Conservation (phyloP, 2,329 filamentous ascomycete species). For the Aspergillus neoniger region DNA sequence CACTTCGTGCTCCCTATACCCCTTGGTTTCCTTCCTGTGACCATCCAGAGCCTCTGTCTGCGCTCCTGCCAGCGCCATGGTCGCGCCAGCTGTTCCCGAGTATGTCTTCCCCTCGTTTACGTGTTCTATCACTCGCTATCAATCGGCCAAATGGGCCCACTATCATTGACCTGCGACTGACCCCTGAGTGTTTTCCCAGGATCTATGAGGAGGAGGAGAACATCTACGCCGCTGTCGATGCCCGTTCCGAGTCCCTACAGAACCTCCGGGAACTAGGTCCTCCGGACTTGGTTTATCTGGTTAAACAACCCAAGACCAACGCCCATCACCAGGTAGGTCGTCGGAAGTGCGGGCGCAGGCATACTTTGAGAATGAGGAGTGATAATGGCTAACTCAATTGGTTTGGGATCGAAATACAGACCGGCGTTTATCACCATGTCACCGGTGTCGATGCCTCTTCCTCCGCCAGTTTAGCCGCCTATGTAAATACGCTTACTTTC, state of each 20-base stretch:
- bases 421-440: constrained; percentile 95
- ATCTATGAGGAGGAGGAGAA: constrained; percentile 84
- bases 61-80: constrained; percentile 55
- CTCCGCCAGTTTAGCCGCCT: constrained; percentile 92
- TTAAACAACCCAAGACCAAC: constrained; percentile 70
- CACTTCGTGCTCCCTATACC: background rate
- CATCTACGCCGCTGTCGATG: constrained; percentile 81
- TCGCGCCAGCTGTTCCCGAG: constrained; percentile 75
- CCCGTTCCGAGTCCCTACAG: constrained; percentile 84
- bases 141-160: constrained; percentile 22
- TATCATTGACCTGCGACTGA: constrained; percentile 22
- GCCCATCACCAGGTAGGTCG: constrained; percentile 56
- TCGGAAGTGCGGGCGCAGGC: background rate
- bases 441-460: constrained; percentile 96
- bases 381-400: constrained; percentile 1
- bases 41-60: constrained; percentile 12
- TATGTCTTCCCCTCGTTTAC: constrained; percentile 49
- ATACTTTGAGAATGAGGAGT: background rate
- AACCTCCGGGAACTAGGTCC: constrained; percentile 89
- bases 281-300: constrained; percentile 90
- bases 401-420: constrained; percentile 52
- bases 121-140: constrained; percentile 30
- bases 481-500: constrained; percentile 97
- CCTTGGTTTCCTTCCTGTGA: constrained; percentile 1
- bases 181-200: constrained; percentile 50